Evolutionary conservation across 352 stramenopile species (phyloP).

Genomic region (Pythium utonaiense): DNA sequence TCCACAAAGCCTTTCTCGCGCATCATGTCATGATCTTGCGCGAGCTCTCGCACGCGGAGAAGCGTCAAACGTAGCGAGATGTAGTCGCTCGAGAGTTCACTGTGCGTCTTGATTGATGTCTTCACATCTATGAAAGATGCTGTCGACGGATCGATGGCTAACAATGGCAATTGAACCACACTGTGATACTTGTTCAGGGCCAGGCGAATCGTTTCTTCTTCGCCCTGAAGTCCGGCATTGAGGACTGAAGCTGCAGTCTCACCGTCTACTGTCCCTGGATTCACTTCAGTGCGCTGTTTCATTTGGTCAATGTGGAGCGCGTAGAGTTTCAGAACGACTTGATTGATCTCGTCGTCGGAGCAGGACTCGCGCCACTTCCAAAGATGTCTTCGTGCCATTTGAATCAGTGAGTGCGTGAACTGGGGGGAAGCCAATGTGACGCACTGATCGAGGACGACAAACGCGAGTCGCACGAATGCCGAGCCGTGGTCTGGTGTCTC

Average conservation of each 20-base stretch:
- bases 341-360: conserved; percentile 21
- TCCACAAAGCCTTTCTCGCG: not conserved
- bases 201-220: not conserved
- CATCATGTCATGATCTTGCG: not conserved
- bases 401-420: conserved; percentile 27
- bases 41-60: not conserved
- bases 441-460: conserved; percentile 37
- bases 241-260: too few relatives aligned
- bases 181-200: not conserved
- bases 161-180: not conserved
- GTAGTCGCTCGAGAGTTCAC: conserved; percentile 4
- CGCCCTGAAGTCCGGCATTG: not conserved
- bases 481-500: conserved; percentile 7
- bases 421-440: conserved; percentile 16
- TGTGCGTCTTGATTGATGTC: conserved; percentile 9
- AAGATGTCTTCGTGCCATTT: conserved; percentile 31
- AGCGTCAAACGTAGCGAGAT: conserved; percentile 5
- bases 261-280: not conserved
- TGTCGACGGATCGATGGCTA: not conserved
- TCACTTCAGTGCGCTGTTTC: not conserved
- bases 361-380: conserved; percentile 18
- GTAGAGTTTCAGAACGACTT: conserved; percentile 30
- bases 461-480: conserved; percentile 23
- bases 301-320: conserved; percentile 1
- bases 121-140: conserved; percentile 17